Base-by-base conservation (phyloP, 1,284 basidiomycete genomes). In the Fistulinella cinereoalba region DNA sequence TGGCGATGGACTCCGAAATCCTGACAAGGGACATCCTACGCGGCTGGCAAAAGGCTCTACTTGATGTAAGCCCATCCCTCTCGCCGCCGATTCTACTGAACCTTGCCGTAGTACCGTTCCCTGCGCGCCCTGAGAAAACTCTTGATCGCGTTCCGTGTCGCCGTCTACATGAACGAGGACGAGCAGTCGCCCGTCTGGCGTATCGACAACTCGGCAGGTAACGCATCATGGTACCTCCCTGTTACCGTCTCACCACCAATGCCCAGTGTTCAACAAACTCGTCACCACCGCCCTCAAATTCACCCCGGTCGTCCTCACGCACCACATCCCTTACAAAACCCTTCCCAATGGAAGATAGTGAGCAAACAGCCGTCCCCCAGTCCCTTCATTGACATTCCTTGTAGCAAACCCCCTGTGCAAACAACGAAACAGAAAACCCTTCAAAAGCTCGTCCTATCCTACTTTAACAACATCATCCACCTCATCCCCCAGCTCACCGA, bases 81-180 rank as follows among this genome's bases (percentile, higher is more conserved):
- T 36, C 32, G 6, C 1, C 11, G 37, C 16, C 16, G n/a, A 45
- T 15, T 25, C 9, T 29, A 10, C 18, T 47, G 38, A 46, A 33
- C 6, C 15, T n/a, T 15, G 23, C 21, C 47, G 2, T 60, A 96
- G 87, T 84, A 92, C 68, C 83, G 84, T 42, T 98, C 96, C 2
- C 66, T 98, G 46, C 81, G 90, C 50, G 86, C 92, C 0, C 71
- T 99, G 34, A 76, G 92, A 50, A 92, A 89, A 61, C 76, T 97
- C 6, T 73, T 97, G 31, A 77, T 93, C 32, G 94, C 92, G 0
- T 97, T 97, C 75, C 80, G 92, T 47, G 83, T 91, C 1, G 94
- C 92, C 2, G 89, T 81, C 0, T 82, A 91, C 62, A 88, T 92
- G 82, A 92, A 93, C 58, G 89, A 92, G 55, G 90, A 93, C n/a